phyloP scores from a whole-genome alignment of 129 eudicot genomes.

The Smallanthus sonchifolius region DNA sequence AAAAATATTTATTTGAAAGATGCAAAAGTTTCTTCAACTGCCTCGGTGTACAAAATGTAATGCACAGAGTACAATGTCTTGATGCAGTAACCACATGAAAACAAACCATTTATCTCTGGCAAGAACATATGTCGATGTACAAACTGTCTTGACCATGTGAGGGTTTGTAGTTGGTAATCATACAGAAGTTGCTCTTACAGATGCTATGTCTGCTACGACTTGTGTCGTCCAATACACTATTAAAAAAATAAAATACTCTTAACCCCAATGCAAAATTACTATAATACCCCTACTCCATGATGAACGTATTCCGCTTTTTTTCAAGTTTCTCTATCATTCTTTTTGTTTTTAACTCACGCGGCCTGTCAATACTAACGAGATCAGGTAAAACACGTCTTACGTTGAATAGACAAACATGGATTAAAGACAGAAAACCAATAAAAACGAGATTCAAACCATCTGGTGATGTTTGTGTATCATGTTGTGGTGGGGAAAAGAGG shows the following conservation, averaged over 20 bases:
- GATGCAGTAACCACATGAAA: slow-evolving; percentile 27
- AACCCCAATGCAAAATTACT: slow-evolving; percentile 4
- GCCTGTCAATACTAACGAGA: too few relatives aligned
- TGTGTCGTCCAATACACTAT: slow-evolving; percentile 40
- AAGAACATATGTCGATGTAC: slow-evolving; percentile 41
- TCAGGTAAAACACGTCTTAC: too few relatives aligned
- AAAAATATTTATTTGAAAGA: neutral
- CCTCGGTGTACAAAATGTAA: slow-evolving; percentile 29
- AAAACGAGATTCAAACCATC: too few relatives aligned
- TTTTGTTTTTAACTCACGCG: neutral
- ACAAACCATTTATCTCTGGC: slow-evolving; percentile 36
- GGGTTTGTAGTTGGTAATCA: slow-evolving; percentile 38
- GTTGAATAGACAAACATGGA: too few relatives aligned
- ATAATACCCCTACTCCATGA: slow-evolving; percentile 5
- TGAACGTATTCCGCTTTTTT: slow-evolving; percentile 2
- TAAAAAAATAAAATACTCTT: slow-evolving; percentile 6
- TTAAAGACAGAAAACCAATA: too few relatives aligned
- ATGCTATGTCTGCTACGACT: slow-evolving; percentile 29
- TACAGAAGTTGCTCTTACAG: slow-evolving; percentile 32
- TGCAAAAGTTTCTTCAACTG: neutral
- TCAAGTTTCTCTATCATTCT: neutral
- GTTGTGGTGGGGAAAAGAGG: slow-evolving; percentile 29
- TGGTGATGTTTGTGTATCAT: neutral
- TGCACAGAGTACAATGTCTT: slow-evolving; percentile 26
- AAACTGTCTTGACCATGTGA: slow-evolving; percentile 38